Percentiles rank a stretch among this genome's conserved stretches.
phyloP scores from a whole-genome alignment of 495 filamentous ascomycete genomes.

The Neurospora sublineolata region DNA sequence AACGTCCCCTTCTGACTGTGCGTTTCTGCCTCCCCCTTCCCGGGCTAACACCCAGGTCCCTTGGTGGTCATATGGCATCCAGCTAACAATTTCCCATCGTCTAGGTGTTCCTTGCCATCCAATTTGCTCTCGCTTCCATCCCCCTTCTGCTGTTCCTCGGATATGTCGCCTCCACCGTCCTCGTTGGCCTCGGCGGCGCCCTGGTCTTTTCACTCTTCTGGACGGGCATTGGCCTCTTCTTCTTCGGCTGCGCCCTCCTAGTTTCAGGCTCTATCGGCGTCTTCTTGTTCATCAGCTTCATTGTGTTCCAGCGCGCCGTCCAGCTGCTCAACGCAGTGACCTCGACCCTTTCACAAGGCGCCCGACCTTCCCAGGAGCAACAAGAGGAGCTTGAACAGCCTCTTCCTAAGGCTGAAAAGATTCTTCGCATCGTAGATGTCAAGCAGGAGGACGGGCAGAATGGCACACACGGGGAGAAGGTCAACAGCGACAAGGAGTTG shows the following conservation, averaged over 20 bases:
- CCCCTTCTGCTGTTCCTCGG: constrained; percentile 51
- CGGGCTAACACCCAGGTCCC: background rate
- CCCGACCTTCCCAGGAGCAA: background rate
- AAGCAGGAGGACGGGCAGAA: background rate
- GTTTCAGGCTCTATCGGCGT: constrained; percentile 43
- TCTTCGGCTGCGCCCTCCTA: constrained; percentile 53
- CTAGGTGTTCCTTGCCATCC: background rate
- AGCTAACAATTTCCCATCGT: background rate
- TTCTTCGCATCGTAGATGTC: background rate
- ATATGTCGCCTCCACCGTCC: constrained; percentile 43
- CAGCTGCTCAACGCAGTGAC: background rate
- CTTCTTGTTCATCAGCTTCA: constrained; percentile 30
- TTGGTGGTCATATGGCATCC: background rate
- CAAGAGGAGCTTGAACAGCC: background rate
- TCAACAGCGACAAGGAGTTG: background rate
- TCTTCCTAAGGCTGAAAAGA: background rate
- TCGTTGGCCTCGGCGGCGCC: constrained; percentile 43
- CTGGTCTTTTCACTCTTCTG: constrained; percentile 52
- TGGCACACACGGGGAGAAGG: background rate
- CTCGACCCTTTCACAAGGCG: background rate
- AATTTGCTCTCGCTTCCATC: constrained; percentile 13
- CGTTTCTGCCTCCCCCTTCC: background rate
- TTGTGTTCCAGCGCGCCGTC: background rate
- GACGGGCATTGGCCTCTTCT: constrained; percentile 47
- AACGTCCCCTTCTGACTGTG: background rate